These are phyloP conservation scores for Acacia acuminata DNA, from an alignment of 306 rosid species.

Conservation along the genomic window DNA sequence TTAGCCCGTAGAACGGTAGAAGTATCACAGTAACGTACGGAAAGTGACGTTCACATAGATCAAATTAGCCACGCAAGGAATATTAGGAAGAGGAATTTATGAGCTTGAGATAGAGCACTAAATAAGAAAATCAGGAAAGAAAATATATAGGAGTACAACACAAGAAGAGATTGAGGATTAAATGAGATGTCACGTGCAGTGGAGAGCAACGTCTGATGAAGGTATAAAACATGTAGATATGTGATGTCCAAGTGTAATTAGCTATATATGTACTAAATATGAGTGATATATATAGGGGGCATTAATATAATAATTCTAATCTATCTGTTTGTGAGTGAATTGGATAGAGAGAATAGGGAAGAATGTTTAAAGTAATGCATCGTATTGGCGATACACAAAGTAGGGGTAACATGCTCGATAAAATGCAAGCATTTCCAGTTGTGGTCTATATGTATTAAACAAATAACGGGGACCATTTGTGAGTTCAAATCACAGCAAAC, in stretches of 20 bases:
- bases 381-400: background rate
- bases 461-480: constrained; percentile 12
- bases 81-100: background rate
- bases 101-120: background rate
- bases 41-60: background rate
- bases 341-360: constrained; percentile 30
- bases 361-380: constrained; percentile 29
- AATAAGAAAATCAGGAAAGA: background rate
- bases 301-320: background rate
- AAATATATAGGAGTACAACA: background rate
- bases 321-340: constrained; percentile 39
- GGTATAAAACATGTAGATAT: background rate
- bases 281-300: background rate
- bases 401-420: constrained; percentile 24
- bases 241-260: background rate
- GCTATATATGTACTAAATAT: background rate
- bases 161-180: background rate
- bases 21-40: background rate
- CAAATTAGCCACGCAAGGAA: background rate
- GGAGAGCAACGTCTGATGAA: background rate
- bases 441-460: background rate
- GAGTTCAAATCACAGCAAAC: constrained; percentile 7
- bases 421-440: constrained; percentile 2
- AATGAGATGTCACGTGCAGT: constrained; percentile 33
- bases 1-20: background rate